These are phyloP conservation scores for Aureobasidium lini DNA, from an alignment of 2,329 filamentous ascomycete species.

Conservation along the genomic window DNA sequence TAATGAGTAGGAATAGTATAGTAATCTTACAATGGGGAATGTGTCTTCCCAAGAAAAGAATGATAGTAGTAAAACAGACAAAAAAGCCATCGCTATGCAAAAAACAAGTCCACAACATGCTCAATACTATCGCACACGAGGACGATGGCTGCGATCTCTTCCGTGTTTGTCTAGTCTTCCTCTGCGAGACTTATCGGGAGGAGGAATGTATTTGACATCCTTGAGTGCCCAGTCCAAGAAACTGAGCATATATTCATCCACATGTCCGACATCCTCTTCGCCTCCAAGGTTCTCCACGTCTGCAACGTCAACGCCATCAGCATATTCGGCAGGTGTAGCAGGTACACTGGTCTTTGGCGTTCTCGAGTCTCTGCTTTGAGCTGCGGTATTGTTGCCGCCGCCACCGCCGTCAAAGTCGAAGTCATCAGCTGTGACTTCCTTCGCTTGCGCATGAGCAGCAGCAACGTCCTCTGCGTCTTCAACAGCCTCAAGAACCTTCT, in stretches of 20 bases:
- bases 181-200: constrained; percentile 23
- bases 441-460: constrained; percentile 79
- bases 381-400: constrained; percentile 42
- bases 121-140: constrained; percentile 13
- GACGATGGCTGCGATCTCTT: constrained; percentile 29
- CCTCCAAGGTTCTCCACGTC: constrained; percentile 27
- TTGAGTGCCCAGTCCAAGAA: constrained; percentile 23
- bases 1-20: no score
- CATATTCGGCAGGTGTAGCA: constrained; percentile 24
- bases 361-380: constrained; percentile 6
- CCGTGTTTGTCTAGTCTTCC: constrained; percentile 29
- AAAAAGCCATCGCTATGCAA: constrained; percentile 1
- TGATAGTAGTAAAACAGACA: background rate
- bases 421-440: constrained; percentile 76
- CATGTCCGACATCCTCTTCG: constrained; percentile 51
- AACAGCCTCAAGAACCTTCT: constrained; percentile 73
- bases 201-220: constrained; percentile 28
- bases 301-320: constrained; percentile 16
- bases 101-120: background rate
- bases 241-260: constrained; percentile 51
- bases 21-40: no score
- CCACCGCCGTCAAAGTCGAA: constrained; percentile 72
- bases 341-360: constrained; percentile 32
- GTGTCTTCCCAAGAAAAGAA: background rate
- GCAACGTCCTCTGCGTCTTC: constrained; percentile 89